Evolutionary conservation across 73 alveolate species (phyloP).

Genomic region (Breviolum minutum): DNA sequence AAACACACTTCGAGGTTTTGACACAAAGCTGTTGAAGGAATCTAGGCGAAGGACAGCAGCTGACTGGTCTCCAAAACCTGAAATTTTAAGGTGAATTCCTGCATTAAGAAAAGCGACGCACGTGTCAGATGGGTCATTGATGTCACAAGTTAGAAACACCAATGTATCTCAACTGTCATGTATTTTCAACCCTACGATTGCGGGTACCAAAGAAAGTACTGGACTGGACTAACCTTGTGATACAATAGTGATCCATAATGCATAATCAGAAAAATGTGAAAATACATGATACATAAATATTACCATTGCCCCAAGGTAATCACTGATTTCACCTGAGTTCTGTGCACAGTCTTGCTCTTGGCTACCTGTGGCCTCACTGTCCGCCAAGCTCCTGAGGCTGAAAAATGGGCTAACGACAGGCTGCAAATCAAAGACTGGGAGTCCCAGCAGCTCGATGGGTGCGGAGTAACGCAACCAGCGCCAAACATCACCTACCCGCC

Average conservation of each 20-base stretch:
- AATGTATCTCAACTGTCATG: neutral
- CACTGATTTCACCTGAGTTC: neutral
- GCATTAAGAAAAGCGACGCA: no score
- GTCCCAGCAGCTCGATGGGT: slow-evolving; percentile 38
- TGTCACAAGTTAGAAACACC: neutral
- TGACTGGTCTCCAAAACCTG: slow-evolving; percentile 36
- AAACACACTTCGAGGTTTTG: neutral
- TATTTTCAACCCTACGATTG: neutral
- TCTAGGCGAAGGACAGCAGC: slow-evolving; percentile 14
- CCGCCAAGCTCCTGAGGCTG: slow-evolving; percentile 20
- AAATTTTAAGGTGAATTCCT: no score
- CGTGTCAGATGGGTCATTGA: no score
- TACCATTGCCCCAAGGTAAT: neutral
- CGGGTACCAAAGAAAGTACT: no score
- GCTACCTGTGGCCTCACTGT: slow-evolving; percentile 53
- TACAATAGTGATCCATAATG: neutral
- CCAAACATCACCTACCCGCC: slow-evolving; percentile 76
- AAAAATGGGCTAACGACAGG: neutral
- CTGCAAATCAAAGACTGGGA: neutral
- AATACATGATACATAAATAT: neutral
- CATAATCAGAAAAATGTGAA: neutral
- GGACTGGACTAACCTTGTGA: no score
- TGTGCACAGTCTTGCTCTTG: slow-evolving; percentile 62
- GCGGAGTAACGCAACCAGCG: slow-evolving; percentile 83
- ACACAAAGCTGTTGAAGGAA: neutral